Base-by-base conservation (phyloP, 495 filamentous ascomycete species). In the Tetracladium marchalianum region DNA sequence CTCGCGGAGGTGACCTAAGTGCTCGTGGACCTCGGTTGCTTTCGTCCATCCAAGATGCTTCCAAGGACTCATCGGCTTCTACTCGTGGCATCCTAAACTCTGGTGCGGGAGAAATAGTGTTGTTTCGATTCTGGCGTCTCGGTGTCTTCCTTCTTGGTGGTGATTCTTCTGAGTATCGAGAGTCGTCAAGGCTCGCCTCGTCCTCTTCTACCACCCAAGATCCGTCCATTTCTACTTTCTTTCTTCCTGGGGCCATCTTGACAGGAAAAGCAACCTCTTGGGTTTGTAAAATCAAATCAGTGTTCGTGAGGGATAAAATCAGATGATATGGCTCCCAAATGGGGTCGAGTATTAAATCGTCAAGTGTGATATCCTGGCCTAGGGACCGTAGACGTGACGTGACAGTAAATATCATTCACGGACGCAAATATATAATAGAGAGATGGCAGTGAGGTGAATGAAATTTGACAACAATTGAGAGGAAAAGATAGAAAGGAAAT, bases 61-160 rank as follows among this genome's bases (percentile, higher is more conserved):
- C 59, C 16, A 65, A 42, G n/a, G 39, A 53, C 7, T 27, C 22
- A 32, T 60, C 57, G 32, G 61, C 34, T 44, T 59, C 46, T 45
- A 72, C 56, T 0, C 65, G 63, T 17, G 72, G 72, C 68, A 74
- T 74, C 17, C 72, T 60, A 34, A 76, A 51, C 35, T 69, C 64
- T 16, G 70, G 70, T 46, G 69, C 70, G 42, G 56, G 50, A n/a
- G 56, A 59, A 22, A 33, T 48, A 5, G 41, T 42, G 37, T 36
- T 54, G 22, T 51, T 49, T 44, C 51, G 44, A 5, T 41, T 39
- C 37, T 41, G 40, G 31, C 56, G 45, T 41, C 47, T 38, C 37
- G 44, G 46, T 15, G 19, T 24, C 17, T 13, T 35, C 39, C 31
- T 46, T 38, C 32, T 11, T 8, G 19, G 19, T 31, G 35, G 35